Evolutionary conservation across 164 flowering plant species (phyloP).

Genomic region (Macadamia tetraphylla): DNA sequence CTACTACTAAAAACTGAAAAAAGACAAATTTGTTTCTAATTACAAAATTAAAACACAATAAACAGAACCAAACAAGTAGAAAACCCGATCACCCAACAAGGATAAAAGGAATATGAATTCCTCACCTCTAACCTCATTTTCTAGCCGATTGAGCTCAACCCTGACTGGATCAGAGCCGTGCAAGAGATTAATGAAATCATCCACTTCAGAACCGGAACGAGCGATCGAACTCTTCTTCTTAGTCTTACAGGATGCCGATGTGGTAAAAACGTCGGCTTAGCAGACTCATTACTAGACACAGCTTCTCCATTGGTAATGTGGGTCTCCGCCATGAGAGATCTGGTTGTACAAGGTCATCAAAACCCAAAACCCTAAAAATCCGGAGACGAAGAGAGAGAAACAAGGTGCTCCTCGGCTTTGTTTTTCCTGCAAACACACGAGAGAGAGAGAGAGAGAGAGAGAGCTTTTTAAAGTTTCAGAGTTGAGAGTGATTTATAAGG

Average conservation of each 20-base stretch:
- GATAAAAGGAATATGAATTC: not conserved
- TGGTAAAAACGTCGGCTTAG: conserved; percentile 14
- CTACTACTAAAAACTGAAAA: not conserved
- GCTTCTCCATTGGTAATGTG: conserved; percentile 21
- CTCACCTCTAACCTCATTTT: conserved; percentile 60
- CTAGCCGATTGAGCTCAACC: conserved; percentile 65
- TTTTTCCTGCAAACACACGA: conserved; percentile 4
- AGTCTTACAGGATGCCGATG: conserved; percentile 35
- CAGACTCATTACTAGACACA: conserved; percentile 6
- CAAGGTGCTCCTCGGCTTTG: not conserved
- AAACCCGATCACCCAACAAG: not conserved
- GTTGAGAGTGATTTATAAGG: too few species aligned
- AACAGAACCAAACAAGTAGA: not conserved
- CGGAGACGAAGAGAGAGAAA: conserved; percentile 6
- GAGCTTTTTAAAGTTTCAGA: too few species aligned
- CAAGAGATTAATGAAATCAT: conserved; percentile 44
- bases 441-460: conserved; percentile 1
- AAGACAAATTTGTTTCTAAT: not conserved
- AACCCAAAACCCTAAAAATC: conserved; percentile 11
- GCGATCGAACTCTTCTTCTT: conserved; percentile 25
- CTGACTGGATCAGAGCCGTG: conserved; percentile 71
- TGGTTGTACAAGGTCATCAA: conserved; percentile 5
- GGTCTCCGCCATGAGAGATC: conserved; percentile 22
- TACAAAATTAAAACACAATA: not conserved
- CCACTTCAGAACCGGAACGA: conserved; percentile 36